Conservation (phyloP, 768 basidiomycete species). For the Ramaria rubella region DNA sequence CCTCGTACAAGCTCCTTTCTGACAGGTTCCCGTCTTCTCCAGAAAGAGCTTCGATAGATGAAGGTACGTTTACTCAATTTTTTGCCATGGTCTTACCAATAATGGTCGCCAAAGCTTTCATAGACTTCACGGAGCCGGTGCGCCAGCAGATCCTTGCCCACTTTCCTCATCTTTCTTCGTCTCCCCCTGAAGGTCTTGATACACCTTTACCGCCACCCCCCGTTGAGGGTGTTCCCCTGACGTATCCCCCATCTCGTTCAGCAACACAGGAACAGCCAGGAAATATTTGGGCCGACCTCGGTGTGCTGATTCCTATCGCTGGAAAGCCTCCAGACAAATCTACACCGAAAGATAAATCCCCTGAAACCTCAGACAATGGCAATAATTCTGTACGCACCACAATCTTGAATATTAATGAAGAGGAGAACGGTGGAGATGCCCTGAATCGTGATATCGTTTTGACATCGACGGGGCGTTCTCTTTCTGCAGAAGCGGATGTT, state of each 20-base stretch:
- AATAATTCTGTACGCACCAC: too few relatives aligned
- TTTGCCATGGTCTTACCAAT: not conserved
- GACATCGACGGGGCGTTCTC: slow-evolving; percentile 28
- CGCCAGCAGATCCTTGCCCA: slow-evolving; percentile 64
- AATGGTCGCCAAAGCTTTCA: slow-evolving; percentile 51
- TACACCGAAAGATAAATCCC: not conserved
- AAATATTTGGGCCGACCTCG: slow-evolving; percentile 52
- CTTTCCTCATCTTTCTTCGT: slow-evolving; percentile 68
- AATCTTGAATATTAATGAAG: too few relatives aligned
- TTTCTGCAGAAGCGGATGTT: slow-evolving; percentile 18
- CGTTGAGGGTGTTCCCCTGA: slow-evolving; percentile 16
- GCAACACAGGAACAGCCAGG: not conserved
- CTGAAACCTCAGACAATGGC: not conserved
- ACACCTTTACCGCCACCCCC: slow-evolving; percentile 72
- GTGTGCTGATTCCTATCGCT: slow-evolving; percentile 51
- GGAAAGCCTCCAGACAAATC: not conserved
- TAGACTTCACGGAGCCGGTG: slow-evolving; percentile 83
- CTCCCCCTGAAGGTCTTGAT: slow-evolving; percentile 70
- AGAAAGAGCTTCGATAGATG: slow-evolving; percentile 98
- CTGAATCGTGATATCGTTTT: not conserved
- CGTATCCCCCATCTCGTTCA: slow-evolving; percentile 8
- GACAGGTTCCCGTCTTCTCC: slow-evolving; percentile 1
- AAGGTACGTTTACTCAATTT: slow-evolving; percentile 27
- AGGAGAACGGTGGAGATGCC: not conserved
- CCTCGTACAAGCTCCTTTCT: not conserved